Percentiles rank a stretch among this genome's conserved stretches.
phyloP scores from a whole-genome alignment of 2,329 filamentous ascomycete species.

The Dothideomycetes sp. region DNA sequence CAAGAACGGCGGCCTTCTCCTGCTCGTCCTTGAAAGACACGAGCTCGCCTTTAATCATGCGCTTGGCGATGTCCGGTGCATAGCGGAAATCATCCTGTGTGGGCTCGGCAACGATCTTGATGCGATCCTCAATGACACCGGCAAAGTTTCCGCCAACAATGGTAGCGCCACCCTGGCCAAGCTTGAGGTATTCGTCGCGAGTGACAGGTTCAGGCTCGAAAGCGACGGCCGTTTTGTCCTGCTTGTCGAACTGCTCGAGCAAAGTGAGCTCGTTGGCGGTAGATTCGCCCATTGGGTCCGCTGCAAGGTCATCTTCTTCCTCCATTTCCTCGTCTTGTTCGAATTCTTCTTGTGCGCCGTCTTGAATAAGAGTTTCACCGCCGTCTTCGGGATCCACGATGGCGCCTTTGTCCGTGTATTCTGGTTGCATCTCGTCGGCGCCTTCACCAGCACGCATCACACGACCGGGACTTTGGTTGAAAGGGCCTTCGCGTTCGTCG shows the following conservation, averaged over 20 bases:
- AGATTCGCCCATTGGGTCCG: slow-evolving; percentile 8
- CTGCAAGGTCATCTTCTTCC: slow-evolving; percentile 8
- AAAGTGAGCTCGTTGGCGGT: slow-evolving; percentile 15
- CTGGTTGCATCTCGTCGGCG: slow-evolving; percentile 9
- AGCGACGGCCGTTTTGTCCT: slow-evolving; percentile 15
- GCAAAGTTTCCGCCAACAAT: slow-evolving; percentile 20
- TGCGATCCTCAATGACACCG: slow-evolving; percentile 22
- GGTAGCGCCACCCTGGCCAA: slow-evolving; percentile 19
- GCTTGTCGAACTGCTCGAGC: slow-evolving; percentile 17
- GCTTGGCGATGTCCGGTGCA: slow-evolving; percentile 16
- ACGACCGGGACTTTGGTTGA: slow-evolving; percentile 16
- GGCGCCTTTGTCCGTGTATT: slow-evolving; percentile 4
- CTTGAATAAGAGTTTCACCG: slow-evolving; percentile 13
- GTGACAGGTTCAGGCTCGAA: slow-evolving; percentile 13
- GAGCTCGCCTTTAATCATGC: slow-evolving; percentile 17
- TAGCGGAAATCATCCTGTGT: slow-evolving; percentile 16
- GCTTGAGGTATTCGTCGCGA: slow-evolving; percentile 15
- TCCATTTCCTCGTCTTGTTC: not conserved
- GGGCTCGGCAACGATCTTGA: slow-evolving; percentile 18
- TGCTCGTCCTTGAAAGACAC: slow-evolving; percentile 16
- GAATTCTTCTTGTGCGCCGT: not conserved
- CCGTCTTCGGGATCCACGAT: slow-evolving; percentile 14
- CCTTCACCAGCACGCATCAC: slow-evolving; percentile 3
- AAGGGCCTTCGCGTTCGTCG: slow-evolving; percentile 18
- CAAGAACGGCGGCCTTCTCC: slow-evolving; percentile 17